phyloP scores from a whole-genome alignment of 2,329 filamentous ascomycete genomes.

The Fusarium staphyleae region DNA sequence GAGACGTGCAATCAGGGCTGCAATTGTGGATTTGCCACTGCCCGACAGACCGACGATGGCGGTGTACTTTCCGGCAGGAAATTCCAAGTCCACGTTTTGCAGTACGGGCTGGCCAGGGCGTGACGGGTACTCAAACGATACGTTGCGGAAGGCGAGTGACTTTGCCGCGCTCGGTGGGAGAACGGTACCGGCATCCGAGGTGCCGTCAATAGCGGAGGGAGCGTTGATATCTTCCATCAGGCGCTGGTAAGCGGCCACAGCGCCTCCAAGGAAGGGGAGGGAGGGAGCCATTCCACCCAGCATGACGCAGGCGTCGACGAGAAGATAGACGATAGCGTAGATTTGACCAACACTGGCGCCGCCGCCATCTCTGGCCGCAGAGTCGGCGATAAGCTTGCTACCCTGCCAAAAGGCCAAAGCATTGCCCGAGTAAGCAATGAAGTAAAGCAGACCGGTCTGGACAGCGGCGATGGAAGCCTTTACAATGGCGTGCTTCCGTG shows the following conservation, averaged over 20 bases:
- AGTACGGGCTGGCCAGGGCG: constrained; percentile 52
- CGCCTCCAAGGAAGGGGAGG: constrained; percentile 65
- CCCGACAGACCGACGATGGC: constrained; percentile 65
- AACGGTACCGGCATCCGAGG: constrained; percentile 47
- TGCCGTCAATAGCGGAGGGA: constrained; percentile 54
- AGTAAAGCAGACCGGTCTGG: constrained; percentile 68
- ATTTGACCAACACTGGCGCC: constrained; percentile 53
- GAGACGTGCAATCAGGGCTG: constrained; percentile 61
- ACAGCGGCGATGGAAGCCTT: constrained; percentile 63
- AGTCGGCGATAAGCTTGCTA: constrained; percentile 56
- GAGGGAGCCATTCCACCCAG: constrained; percentile 68
- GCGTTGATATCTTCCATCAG: constrained; percentile 64
- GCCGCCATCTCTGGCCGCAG: constrained; percentile 44
- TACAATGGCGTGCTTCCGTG: constrained; percentile 59
- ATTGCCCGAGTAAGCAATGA: constrained; percentile 71
- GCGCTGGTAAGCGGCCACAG: constrained; percentile 63
- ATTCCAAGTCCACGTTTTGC: constrained; percentile 53
- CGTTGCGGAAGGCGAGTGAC: constrained; percentile 45
- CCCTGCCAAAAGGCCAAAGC: constrained; percentile 73
- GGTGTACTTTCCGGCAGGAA: constrained; percentile 56
- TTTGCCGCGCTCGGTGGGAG: constrained; percentile 52
- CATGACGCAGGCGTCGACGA: constrained; percentile 68
- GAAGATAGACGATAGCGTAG: constrained; percentile 58
- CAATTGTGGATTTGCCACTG: constrained; percentile 63
- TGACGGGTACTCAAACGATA: constrained; percentile 54